phyloP scores from a whole-genome alignment of 768 basidiomycete species.

The Aureoboletus auriporus region DNA sequence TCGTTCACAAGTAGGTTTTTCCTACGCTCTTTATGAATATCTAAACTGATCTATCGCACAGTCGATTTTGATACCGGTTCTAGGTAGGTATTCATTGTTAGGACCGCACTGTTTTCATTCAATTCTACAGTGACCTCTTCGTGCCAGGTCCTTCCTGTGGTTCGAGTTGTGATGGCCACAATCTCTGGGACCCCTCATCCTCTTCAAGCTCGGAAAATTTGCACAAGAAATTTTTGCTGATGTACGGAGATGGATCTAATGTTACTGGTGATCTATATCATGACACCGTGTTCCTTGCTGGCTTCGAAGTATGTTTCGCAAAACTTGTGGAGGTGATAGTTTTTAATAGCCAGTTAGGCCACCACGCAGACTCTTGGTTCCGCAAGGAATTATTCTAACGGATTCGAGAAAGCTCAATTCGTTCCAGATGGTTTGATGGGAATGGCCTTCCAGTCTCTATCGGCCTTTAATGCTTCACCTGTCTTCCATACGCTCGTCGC shows the following conservation, averaged over 20 bases:
- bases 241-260: not conserved
- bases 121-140: slow-evolving; percentile 27
- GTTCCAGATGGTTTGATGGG: slow-evolving; percentile 31
- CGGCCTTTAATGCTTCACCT: slow-evolving; percentile 30
- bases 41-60: not conserved
- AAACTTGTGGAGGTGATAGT: not conserved
- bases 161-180: slow-evolving; percentile 26
- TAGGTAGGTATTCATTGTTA: not conserved
- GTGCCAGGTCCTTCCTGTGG: slow-evolving; percentile 23
- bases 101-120: not conserved
- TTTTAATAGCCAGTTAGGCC: slow-evolving; percentile 8
- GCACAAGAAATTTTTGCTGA: not conserved
- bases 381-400: slow-evolving; percentile 7
- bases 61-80: slow-evolving; percentile 29
- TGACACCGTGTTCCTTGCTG: slow-evolving; percentile 10
- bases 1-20: not conserved
- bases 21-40: not conserved
- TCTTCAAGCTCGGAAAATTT: slow-evolving; percentile 9
- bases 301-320: slow-evolving; percentile 6
- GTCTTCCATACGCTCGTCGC: slow-evolving; percentile 40
- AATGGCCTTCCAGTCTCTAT: slow-evolving; percentile 40
- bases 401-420: not conserved
- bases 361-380: slow-evolving; percentile 11
- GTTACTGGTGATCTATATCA: slow-evolving; percentile 7
- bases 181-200: slow-evolving; percentile 25